Evolutionary conservation across 352 stramenopile genomes (phyloP).

Genomic region (Phytophthora capsici): DNA sequence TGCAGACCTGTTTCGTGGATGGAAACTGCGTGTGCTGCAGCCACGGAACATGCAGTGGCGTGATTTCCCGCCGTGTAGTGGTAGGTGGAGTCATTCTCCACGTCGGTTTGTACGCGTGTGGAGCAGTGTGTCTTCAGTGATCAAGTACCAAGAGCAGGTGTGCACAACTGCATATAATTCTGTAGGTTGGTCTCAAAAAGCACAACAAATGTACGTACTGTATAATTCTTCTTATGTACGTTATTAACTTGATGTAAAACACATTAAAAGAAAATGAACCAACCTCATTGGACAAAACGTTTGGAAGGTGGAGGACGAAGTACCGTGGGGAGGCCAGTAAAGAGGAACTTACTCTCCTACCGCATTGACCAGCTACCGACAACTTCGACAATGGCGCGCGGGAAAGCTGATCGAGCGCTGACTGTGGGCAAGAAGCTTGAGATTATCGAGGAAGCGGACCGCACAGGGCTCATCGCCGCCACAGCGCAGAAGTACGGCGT

Average conservation of each 20-base stretch:
- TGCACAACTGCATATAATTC: constrained; percentile 15
- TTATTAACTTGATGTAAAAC: neutral
- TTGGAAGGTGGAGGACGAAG: constrained; percentile 15
- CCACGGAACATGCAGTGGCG: constrained; percentile 61
- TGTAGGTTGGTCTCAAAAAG: neutral
- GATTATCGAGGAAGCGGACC: constrained; percentile 88
- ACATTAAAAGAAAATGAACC: too few relatives aligned
- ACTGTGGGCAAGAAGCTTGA: constrained; percentile 91
- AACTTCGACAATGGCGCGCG: constrained; percentile 67
- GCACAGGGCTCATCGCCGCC: constrained; percentile 74
- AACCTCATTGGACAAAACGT: constrained; percentile 19
- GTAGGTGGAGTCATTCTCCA: constrained; percentile 17
- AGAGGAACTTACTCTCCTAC: constrained; percentile 45
- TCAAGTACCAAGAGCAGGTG: constrained; percentile 12
- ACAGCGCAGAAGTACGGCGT: constrained; percentile 89
- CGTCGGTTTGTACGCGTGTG: neutral
- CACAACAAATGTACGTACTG: constrained; percentile 5
- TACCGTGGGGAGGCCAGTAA: constrained; percentile 48
- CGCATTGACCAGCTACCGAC: constrained; percentile 13
- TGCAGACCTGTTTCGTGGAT: constrained; percentile 60
- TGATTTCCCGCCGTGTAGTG: constrained; percentile 32
- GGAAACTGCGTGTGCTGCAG: constrained; percentile 73
- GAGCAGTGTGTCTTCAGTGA: neutral
- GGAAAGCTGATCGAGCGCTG: constrained; percentile 79
- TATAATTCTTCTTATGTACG: constrained; percentile 9